Base-by-base conservation (phyloP, 768 basidiomycete species). In the Cystofilobasidium macerans region DNA sequence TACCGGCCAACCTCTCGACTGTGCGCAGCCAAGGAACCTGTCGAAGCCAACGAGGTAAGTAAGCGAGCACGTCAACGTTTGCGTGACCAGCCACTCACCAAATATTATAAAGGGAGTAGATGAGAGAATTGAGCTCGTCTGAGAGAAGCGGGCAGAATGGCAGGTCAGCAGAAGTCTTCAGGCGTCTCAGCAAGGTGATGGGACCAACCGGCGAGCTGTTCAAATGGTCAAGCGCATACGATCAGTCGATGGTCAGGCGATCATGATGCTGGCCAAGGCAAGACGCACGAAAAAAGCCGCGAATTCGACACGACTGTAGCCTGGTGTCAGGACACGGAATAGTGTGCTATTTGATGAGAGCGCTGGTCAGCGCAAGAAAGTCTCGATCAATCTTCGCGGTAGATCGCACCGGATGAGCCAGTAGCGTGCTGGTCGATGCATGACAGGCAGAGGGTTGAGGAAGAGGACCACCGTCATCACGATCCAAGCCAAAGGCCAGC, bases 381-480 rank as follows among this genome's bases (percentile, higher is more conserved):
- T n/a, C n/a, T n/a, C 8, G 51, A 16, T 13, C 7, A 53, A 22
- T 18, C 18, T 18, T 26, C 4, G 38, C 16, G 8, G 38, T 9
- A 40, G 38, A 8, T 9, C 8, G 16, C 80, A 84, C 71, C 79
- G 82, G 32, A 92, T 71, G 43, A 90, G 74, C 95, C 95, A 99
- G 77, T 82, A 89, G 47, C 94, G 80, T 0, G 86, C 84, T 48
- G 82, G 71, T 32, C 81, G 81, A 73, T 80, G 82, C 45, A 84
- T 75, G 14, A 89, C 70, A 0, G 85, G 86, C 1, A 92, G 72
- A 1, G 95, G 95, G 74, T 92, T 83, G 62, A 91, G 74, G 71
- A 92, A 75, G 48, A 88, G 71, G 16, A 82, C 68, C 8, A 79
- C 71, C 3, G 81, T 75, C 62, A 89, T 80, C 0, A 80, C 81